Base-by-base conservation (phyloP, 2,329 filamentous ascomycete genomes). In the Nothophoma quercina region DNA sequence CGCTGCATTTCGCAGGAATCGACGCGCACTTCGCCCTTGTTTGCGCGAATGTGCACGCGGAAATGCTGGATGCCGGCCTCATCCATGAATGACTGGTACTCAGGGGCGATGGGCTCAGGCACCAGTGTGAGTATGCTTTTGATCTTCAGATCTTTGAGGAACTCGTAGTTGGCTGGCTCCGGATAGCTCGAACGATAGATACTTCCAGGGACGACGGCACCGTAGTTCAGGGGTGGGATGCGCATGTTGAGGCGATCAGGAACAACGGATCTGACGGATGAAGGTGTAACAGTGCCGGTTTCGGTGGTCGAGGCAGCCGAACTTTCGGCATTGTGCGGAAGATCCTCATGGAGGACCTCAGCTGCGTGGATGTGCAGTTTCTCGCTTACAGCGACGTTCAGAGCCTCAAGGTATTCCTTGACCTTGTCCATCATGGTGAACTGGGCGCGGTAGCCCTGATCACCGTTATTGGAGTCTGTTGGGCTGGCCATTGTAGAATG, bases 181-280 rank as follows among this genome's bases (percentile, higher is more conserved):
- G 93, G 93, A 69, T 92, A 96, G 60, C 88, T 88, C 73, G 90
- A 93, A 44, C 93, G 85, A 71, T 91, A 96, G 22, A 97, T 81
- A 9, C 86, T 79, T 7, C 88, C 87, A 6, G 86, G 83, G 16
- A 88, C 77, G 16, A 96, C 88, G 22, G 85, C 77, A 15, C 88
- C 90, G 73, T 93, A 96, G 69, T 96, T 96, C 59, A 77, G 65
- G 1, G 90, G 89, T n/a, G 77, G 77, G 13, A 75, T 59, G 5
- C 74, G 59, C 26, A 72, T 67, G 33, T 65, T 63, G 16, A 79
- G 64, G n/a, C 77, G 73, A 12, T 65, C 57, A n/a, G 48, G 48
- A 32, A 52, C 61, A 28, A 49, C 58, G 29, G 62, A 67, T 13
- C 52, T 59, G 23, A 67, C 47, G 21, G 64, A 67, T 8, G 51